Evolutionary conservation across 164 flowering plant genomes (phyloP).

Genomic region (Saururus chinensis): DNA sequence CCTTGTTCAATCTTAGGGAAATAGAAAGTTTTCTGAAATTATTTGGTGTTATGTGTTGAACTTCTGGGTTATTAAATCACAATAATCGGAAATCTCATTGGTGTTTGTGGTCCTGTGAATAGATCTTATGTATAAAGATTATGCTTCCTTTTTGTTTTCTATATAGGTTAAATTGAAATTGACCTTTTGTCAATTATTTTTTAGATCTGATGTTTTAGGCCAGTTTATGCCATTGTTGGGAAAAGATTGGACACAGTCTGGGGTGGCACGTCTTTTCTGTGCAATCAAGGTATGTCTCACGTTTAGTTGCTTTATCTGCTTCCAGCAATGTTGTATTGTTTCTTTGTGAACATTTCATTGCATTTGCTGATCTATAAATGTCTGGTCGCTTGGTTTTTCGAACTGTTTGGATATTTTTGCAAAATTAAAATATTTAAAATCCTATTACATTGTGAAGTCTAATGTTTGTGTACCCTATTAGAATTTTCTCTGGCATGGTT

Average conservation of each 20-base stretch:
- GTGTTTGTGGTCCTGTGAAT: background rate
- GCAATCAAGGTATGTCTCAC: constrained; percentile 72
- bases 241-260: constrained; percentile 94
- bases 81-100: background rate
- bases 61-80: background rate
- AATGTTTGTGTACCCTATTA: too few species aligned
- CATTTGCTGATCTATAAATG: background rate
- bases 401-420: too few species aligned
- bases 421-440: too few species aligned
- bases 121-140: background rate
- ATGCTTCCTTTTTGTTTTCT: too few species aligned
- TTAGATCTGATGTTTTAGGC: constrained; percentile 93
- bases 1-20: too few species aligned
- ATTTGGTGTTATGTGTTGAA: background rate
- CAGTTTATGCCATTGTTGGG: constrained; percentile 99
- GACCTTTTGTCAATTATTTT: background rate
- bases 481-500: too few species aligned
- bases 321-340: background rate
- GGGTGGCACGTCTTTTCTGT: constrained; percentile 82
- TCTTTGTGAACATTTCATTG: background rate
- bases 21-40: too few species aligned
- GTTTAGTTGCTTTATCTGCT: background rate
- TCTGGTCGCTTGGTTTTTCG: background rate
- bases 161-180: too few species aligned
- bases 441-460: too few species aligned